phyloP scores from a whole-genome alignment of 345 rosid genomes.

The Carallia brachiata region DNA sequence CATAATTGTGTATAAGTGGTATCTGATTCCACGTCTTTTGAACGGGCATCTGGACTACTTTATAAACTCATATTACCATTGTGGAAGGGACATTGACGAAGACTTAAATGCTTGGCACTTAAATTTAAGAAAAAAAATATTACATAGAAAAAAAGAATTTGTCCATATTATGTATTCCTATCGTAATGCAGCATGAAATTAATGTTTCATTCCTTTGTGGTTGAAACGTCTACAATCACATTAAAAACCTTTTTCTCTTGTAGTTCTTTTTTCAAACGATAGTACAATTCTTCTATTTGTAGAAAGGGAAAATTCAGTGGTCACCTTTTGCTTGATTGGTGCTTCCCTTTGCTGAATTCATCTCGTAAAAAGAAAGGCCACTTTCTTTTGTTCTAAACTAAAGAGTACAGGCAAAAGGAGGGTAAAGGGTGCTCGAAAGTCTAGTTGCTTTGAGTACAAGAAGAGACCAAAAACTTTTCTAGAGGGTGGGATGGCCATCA shows the following conservation, averaged over 20 bases:
- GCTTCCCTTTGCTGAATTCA: constrained; percentile 31
- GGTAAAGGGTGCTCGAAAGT: constrained; percentile 27
- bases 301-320: constrained; percentile 25
- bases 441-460: constrained; percentile 65
- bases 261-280: constrained; percentile 1
- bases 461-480: constrained; percentile 55
- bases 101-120: too few relatives aligned
- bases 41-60: too few relatives aligned
- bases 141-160: too few relatives aligned
- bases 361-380: constrained; percentile 30
- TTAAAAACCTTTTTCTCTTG: neutral
- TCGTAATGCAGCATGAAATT: neutral
- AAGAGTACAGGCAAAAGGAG: constrained; percentile 11
- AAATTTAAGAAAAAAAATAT: too few relatives aligned
- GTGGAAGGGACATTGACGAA: too few relatives aligned
- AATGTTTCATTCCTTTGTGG: neutral
- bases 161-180: neutral
- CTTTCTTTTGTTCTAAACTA: constrained; percentile 36
- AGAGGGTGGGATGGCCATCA: constrained; percentile 27
- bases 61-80: too few relatives aligned
- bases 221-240: constrained; percentile 4
- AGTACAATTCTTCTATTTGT: constrained; percentile 25
- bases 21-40: too few relatives aligned
- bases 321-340: constrained; percentile 44
- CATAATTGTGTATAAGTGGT: too few relatives aligned